A percentile compares a stretch with the other conserved stretches of the same genome.
These are phyloP conservation scores for Spinacia oleracea DNA, from an alignment of 179 eudicot species.

Conservation along the genomic window DNA sequence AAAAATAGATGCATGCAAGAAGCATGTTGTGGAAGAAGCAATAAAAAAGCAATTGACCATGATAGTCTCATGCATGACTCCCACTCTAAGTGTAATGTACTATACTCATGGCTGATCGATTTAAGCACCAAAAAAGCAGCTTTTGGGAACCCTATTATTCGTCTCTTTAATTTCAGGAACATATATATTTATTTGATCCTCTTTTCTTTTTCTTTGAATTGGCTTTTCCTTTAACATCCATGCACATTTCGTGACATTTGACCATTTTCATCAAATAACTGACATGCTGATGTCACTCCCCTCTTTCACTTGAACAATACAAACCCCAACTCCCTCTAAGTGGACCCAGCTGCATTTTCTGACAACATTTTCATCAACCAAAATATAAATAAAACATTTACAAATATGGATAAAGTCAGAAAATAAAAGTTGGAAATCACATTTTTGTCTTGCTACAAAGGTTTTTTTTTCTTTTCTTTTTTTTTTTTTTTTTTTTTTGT, in stretches of 20 bases:
- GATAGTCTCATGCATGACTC: not conserved
- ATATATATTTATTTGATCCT: too few relatives aligned
- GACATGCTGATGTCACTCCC: constrained; percentile 20
- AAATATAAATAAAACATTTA: too few relatives aligned
- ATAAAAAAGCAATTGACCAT: not conserved
- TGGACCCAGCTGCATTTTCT: constrained; percentile 16
- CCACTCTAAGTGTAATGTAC: not conserved
- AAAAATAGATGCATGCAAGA: too few relatives aligned
- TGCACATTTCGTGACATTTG: constrained; percentile 35
- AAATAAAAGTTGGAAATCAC: not conserved
- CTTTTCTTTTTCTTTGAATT: too few relatives aligned
- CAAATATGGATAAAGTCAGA: not conserved
- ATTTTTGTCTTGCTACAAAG: not conserved
- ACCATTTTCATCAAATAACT: constrained; percentile 13
- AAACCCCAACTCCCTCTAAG: not conserved
- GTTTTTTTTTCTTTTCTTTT: too few relatives aligned
- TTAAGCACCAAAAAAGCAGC: constrained; percentile 19
- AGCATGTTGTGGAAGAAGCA: constrained; percentile 13
- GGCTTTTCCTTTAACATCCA: constrained; percentile 19
- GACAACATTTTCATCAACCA: not conserved
- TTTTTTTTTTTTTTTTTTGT: too few relatives aligned
- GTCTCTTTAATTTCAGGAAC: too few relatives aligned
- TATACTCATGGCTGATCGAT: not conserved
- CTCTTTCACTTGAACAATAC: not conserved
- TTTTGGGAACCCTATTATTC: constrained; percentile 14